These are phyloP conservation scores for Pueraria montana DNA, from an alignment of 306 rosid genomes.

Conservation along the genomic window DNA sequence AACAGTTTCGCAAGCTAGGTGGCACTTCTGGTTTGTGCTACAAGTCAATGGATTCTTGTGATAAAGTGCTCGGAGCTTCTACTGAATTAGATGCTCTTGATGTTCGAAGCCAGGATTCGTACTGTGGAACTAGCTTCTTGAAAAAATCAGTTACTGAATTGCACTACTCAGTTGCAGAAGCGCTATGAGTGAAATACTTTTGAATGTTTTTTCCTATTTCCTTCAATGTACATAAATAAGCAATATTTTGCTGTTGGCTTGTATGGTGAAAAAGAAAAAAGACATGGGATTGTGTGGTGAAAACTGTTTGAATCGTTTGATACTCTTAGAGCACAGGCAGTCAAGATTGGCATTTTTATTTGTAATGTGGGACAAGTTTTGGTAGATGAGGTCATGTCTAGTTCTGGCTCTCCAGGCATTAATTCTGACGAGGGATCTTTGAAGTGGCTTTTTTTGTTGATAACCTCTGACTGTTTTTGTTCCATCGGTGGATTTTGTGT, in stretches of 20 bases:
- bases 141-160: slow-evolving; percentile 66
- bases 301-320: slow-evolving; percentile 6
- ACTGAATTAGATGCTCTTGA: slow-evolving; percentile 56
- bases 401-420: neutral
- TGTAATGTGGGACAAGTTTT: slow-evolving; percentile 34
- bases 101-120: slow-evolving; percentile 65
- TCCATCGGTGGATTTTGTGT: neutral
- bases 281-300: slow-evolving; percentile 23
- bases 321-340: slow-evolving; percentile 23
- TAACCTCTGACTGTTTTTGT: neutral
- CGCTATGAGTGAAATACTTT: slow-evolving; percentile 54
- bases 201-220: slow-evolving; percentile 5
- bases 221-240: slow-evolving; percentile 65
- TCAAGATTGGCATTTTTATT: neutral
- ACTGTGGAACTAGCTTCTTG: slow-evolving; percentile 77
- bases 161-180: slow-evolving; percentile 82
- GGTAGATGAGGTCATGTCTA: neutral
- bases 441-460: neutral
- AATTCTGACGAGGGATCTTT: neutral
- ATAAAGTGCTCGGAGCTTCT: slow-evolving; percentile 42
- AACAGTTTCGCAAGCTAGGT: slow-evolving; percentile 60
- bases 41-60: slow-evolving; percentile 30
- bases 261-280: neutral
- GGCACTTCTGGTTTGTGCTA: slow-evolving; percentile 53
- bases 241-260: slow-evolving; percentile 23